Evolutionary conservation across 1,284 basidiomycete genomes (phyloP).

Genomic region (Ganoderma leucocontextum): DNA sequence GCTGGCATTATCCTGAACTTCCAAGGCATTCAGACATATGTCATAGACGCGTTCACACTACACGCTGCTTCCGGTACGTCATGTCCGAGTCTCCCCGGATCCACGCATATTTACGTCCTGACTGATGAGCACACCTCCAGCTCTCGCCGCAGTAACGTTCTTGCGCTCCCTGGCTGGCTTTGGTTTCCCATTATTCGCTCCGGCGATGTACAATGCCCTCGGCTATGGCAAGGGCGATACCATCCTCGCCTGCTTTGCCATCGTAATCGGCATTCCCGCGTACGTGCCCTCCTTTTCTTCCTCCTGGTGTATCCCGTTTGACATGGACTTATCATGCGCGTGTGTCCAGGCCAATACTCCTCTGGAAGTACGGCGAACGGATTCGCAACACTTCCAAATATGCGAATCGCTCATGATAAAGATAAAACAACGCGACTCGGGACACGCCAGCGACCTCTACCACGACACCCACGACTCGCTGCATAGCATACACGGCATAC

Average conservation of each 20-base stretch:
- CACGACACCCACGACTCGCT: not conserved
- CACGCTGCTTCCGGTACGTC: slow-evolving; percentile 66
- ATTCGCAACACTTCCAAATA: slow-evolving; percentile 49
- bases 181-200: slow-evolving; percentile 74
- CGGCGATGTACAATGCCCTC: slow-evolving; percentile 66
- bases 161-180: slow-evolving; percentile 70
- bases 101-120: slow-evolving; percentile 26
- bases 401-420: slow-evolving; percentile 14
- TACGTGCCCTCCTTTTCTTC: slow-evolving; percentile 44
- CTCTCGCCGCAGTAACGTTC: slow-evolving; percentile 64
- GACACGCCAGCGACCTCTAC: not conserved
- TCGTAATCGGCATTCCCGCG: slow-evolving; percentile 71
- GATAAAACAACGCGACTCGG: not conserved
- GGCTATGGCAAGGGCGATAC: slow-evolving; percentile 74
- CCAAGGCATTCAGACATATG: slow-evolving; percentile 68
- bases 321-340: not conserved
- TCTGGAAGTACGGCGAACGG: slow-evolving; percentile 60
- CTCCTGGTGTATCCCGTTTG: not conserved
- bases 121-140: slow-evolving; percentile 39
- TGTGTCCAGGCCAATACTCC: slow-evolving; percentile 53
- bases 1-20: slow-evolving; percentile 63
- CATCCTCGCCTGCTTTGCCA: slow-evolving; percentile 61
- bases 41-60: slow-evolving; percentile 72
- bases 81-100: slow-evolving; percentile 33
- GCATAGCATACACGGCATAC: not conserved